Conservation (phyloP, 1,139 yeast genomes). For the Lodderomyces orthopsilosis region DNA sequence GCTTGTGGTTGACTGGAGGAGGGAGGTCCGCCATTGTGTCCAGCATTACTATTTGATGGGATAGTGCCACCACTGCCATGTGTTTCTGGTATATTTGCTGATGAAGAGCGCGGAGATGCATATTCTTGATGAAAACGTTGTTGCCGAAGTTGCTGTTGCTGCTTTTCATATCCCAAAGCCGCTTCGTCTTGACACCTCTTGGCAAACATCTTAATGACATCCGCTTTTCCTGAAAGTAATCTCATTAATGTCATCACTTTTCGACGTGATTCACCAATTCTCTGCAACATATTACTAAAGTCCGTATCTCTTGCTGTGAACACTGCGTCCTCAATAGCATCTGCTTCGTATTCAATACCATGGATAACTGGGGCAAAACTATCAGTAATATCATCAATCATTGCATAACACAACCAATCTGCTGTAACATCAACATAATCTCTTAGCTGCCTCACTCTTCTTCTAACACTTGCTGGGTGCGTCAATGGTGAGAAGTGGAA, state of each 20-base stretch:
- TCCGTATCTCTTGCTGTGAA: slow-evolving; percentile 41
- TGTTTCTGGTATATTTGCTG: not conserved
- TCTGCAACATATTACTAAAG: slow-evolving; percentile 65
- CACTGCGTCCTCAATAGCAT: slow-evolving; percentile 77
- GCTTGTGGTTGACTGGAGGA: not conserved
- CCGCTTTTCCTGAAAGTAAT: slow-evolving; percentile 89
- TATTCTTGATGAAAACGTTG: slow-evolving; percentile 4
- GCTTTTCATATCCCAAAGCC: slow-evolving; percentile 10
- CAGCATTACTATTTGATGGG: not conserved
- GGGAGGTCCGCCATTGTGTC: not conserved
- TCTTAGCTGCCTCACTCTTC: slow-evolving; percentile 83
- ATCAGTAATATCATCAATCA: slow-evolving; percentile 90
- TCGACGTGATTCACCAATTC: slow-evolving; percentile 83
- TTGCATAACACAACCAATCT: slow-evolving; percentile 90
- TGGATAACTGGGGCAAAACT: slow-evolving; percentile 87
- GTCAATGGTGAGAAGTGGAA: slow-evolving; percentile 80
- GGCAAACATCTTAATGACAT: slow-evolving; percentile 95
- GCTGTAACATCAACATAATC: slow-evolving; percentile 84
- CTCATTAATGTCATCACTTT: slow-evolving; percentile 87
- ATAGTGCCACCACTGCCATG: not conserved
- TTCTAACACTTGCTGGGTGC: slow-evolving; percentile 82
- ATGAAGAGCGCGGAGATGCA: not conserved
- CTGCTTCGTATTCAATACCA: slow-evolving; percentile 84
- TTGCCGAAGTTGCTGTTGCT: slow-evolving; percentile 21
- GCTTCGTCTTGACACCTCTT: slow-evolving; percentile 82